These are phyloP conservation scores for Schwanniomyces occidentalis DNA, from an alignment of 805 yeast genomes.

Conservation along the genomic window DNA sequence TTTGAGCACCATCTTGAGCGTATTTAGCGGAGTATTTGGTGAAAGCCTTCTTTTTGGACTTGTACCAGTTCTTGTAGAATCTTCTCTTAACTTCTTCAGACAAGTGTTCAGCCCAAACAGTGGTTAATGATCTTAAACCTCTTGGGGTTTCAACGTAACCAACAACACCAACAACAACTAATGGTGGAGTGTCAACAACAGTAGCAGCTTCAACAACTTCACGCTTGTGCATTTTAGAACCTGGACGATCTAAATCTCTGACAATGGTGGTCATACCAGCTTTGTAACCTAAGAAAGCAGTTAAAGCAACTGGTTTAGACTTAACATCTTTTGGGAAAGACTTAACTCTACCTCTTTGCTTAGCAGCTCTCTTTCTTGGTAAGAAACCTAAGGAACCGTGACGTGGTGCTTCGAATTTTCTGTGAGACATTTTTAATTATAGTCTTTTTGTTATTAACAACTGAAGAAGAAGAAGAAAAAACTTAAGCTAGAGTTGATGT, in stretches of 20 bases:
- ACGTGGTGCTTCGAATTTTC: slow-evolving; percentile 99
- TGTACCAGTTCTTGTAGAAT: slow-evolving; percentile 99
- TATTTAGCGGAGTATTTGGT: slow-evolving; percentile 99
- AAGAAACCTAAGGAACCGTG: slow-evolving; percentile 99
- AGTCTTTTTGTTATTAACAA: slow-evolving; percentile 24
- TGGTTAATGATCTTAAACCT: slow-evolving; percentile 98
- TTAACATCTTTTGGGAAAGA: slow-evolving; percentile 99
- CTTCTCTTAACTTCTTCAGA: slow-evolving; percentile 99
- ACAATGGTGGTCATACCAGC: slow-evolving; percentile 99
- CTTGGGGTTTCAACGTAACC: slow-evolving; percentile 99
- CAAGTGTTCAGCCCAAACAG: slow-evolving; percentile 99
- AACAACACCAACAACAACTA: slow-evolving; percentile 99
- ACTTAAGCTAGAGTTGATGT: too few species aligned
- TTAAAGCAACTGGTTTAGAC: slow-evolving; percentile 96
- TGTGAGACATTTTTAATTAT: slow-evolving; percentile 83
- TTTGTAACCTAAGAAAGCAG: slow-evolving; percentile 99
- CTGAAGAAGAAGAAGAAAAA: slow-evolving; percentile 22
- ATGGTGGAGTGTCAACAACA: slow-evolving; percentile 98
- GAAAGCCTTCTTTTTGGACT: slow-evolving; percentile 99
- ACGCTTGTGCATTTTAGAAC: slow-evolving; percentile 99
- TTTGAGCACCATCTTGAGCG: slow-evolving; percentile 84
- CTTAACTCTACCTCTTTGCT: slow-evolving; percentile 98
- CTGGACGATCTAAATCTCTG: slow-evolving; percentile 99
- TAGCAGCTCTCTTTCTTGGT: slow-evolving; percentile 99
- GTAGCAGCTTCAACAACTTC: slow-evolving; percentile 99